A percentile compares a stretch with the other conserved stretches of the same genome.
These are phyloP conservation scores for Neurospora sp. DNA, from an alignment of 495 filamentous ascomycete species.

Conservation along the genomic window DNA sequence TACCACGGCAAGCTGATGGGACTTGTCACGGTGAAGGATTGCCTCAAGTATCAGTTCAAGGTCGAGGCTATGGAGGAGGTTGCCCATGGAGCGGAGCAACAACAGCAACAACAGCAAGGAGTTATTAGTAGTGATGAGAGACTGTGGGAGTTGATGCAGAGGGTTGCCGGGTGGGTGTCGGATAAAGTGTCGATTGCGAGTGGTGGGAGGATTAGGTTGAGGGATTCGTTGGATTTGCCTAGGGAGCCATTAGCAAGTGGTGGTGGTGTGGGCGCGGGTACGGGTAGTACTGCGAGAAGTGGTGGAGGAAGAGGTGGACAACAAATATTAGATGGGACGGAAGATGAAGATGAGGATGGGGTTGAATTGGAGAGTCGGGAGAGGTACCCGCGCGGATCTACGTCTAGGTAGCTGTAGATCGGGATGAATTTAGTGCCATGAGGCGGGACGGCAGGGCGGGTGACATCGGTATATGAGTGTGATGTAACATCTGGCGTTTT, in stretches of 20 bases:
- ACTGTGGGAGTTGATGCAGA: slow-evolving; percentile 57
- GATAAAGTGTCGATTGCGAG: slow-evolving; percentile 37
- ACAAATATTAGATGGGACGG: slow-evolving; percentile 55
- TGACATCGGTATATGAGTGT: neutral
- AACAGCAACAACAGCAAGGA: slow-evolving; percentile 9
- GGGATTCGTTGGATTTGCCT: slow-evolving; percentile 24
- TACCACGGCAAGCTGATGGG: slow-evolving; percentile 74
- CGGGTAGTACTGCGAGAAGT: slow-evolving; percentile 4
- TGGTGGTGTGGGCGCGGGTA: neutral
- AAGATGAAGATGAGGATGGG: slow-evolving; percentile 45
- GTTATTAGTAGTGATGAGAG: slow-evolving; percentile 44
- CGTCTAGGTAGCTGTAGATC: neutral
- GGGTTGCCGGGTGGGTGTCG: slow-evolving; percentile 45
- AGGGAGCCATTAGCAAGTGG: neutral
- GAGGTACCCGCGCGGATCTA: neutral
- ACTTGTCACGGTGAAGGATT: slow-evolving; percentile 93
- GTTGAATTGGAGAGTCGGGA: slow-evolving; percentile 50
- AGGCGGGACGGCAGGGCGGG: neutral
- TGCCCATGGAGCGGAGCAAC: slow-evolving; percentile 12
- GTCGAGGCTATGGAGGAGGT: slow-evolving; percentile 77
- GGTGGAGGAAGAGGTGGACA: slow-evolving; percentile 11
- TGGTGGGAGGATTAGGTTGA: slow-evolving; percentile 39
- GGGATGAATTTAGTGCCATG: neutral
- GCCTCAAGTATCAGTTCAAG: slow-evolving; percentile 95
- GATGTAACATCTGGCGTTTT: neutral